A percentile compares a stretch with the other conserved stretches of the same genome.
phyloP scores from a whole-genome alignment of 148 eudicot genomes.

The Euryodendron excelsum region DNA sequence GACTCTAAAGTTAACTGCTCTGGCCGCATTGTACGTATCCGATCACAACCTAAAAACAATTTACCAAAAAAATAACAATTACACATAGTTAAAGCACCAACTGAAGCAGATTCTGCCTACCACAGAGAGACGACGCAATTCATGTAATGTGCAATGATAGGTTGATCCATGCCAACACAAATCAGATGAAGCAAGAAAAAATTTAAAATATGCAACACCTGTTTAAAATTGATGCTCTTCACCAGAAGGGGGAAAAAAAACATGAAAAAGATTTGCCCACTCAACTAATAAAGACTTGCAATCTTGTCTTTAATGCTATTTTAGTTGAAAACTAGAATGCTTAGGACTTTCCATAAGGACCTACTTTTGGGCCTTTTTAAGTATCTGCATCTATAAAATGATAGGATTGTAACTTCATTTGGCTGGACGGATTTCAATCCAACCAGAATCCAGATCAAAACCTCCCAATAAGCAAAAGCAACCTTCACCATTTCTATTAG shows the following conservation, averaged over 20 bases:
- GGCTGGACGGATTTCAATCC: too few relatives aligned
- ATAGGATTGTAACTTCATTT: background rate
- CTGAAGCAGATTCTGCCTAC: conserved; percentile 8
- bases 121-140: background rate
- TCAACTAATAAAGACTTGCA: background rate
- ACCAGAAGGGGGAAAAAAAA: background rate
- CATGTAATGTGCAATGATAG: background rate
- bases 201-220: background rate
- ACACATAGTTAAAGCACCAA: background rate
- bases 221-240: background rate
- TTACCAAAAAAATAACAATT: background rate
- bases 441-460: background rate
- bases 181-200: background rate
- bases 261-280: background rate
- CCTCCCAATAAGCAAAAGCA: background rate
- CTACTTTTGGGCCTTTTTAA: background rate
- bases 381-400: background rate
- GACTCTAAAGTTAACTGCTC: background rate
- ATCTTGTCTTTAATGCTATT: background rate
- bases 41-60: background rate
- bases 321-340: background rate
- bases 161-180: background rate
- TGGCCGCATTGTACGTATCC: background rate
- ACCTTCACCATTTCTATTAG: background rate
- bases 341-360: background rate